These are phyloP conservation scores for Gynostemma pentaphyllum DNA, from an alignment of 306 rosid genomes.

Conservation along the genomic window DNA sequence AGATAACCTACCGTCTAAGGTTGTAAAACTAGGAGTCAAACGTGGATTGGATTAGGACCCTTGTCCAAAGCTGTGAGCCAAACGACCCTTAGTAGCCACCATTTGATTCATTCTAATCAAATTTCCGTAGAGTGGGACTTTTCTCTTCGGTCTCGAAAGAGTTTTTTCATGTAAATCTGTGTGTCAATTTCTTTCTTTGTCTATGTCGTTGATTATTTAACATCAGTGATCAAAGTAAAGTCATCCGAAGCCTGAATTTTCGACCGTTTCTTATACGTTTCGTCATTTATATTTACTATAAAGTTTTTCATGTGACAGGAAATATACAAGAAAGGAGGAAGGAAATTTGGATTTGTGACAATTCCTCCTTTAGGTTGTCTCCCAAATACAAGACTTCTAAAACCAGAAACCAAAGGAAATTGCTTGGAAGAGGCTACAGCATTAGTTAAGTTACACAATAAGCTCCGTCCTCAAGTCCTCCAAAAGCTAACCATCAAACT, in stretches of 20 bases:
- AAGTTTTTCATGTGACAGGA: conserved; percentile 12
- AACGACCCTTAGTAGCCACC: too few relatives aligned
- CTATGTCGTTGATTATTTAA: background rate
- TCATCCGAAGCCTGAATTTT: too few relatives aligned
- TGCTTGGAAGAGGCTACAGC: conserved; percentile 22
- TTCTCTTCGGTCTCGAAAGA: too few relatives aligned
- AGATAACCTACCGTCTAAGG: too few relatives aligned
- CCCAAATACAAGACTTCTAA: conserved; percentile 18
- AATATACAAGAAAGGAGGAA: conserved; percentile 37
- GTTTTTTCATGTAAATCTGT: too few relatives aligned
- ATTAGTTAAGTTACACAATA: conserved; percentile 30
- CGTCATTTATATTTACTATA: too few relatives aligned
- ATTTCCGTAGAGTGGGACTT: too few relatives aligned
- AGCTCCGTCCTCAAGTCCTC: conserved; percentile 11
- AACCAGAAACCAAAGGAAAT: conserved; percentile 3
- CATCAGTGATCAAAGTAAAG: conserved; percentile 20
- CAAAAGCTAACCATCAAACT: conserved; percentile 17
- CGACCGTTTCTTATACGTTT: too few relatives aligned
- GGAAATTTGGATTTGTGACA: conserved; percentile 33
- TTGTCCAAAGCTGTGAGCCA: too few relatives aligned
- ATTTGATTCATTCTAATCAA: too few relatives aligned
- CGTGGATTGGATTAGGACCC: too few relatives aligned
- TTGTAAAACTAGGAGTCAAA: too few relatives aligned
- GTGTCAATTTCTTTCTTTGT: background rate
- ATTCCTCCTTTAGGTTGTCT: conserved; percentile 19